phyloP scores from a whole-genome alignment of 768 basidiomycete genomes.

The Pleurotus citrinopileatus region DNA sequence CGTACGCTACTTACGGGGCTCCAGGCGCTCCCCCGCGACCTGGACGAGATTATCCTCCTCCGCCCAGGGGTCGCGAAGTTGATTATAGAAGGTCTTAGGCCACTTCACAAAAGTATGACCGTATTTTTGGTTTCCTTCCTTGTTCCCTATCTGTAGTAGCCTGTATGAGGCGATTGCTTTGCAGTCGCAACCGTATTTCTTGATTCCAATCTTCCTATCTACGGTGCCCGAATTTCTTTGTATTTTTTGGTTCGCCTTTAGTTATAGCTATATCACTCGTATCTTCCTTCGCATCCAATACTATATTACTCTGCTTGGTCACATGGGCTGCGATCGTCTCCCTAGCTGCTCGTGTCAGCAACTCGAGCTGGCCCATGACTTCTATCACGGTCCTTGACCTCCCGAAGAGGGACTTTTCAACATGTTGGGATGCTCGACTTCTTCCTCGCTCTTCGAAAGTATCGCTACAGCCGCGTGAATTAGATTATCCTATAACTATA shows the following conservation, averaged over 20 bases:
- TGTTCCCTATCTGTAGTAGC: no score
- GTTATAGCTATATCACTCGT: not conserved
- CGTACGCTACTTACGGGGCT: slow-evolving; percentile 42
- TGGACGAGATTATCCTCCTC: slow-evolving; percentile 45
- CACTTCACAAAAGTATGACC: slow-evolving; percentile 8
- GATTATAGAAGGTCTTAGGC: slow-evolving; percentile 18
- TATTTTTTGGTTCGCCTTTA: not conserved
- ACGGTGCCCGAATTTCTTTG: not conserved
- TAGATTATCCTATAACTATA: no score
- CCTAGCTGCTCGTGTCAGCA: no score
- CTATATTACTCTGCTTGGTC: not conserved
- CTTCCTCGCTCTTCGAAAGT: no score
- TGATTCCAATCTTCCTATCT: not conserved
- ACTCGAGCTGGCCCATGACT: no score
- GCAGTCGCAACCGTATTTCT: not conserved
- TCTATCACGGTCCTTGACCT: no score
- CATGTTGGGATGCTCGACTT: no score
- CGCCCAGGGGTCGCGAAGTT: slow-evolving; percentile 44
- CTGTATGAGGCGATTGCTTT: no score
- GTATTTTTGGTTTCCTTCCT: not conserved
- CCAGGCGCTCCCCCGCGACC: slow-evolving; percentile 31
- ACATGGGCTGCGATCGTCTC: no score
- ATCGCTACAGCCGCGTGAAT: no score
- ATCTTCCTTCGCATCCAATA: not conserved
- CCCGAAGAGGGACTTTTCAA: no score